These are phyloP conservation scores for Penicillium sp. DNA, from an alignment of 2,329 filamentous ascomycete species.

Conservation along the genomic window DNA sequence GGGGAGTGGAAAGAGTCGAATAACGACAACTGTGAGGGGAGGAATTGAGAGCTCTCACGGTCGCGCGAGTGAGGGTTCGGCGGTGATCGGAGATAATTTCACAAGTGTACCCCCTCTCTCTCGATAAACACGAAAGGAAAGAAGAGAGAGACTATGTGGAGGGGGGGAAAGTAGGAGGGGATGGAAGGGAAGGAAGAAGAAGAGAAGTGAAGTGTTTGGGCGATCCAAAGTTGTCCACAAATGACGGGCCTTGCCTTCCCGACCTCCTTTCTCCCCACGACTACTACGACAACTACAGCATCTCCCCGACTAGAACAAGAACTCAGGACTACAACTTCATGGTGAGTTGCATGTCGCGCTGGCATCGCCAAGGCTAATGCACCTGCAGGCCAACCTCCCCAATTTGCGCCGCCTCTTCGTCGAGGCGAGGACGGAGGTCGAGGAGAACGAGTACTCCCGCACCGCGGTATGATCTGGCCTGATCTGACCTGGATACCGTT, in stretches of 20 bases:
- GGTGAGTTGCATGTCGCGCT: slow-evolving; percentile 18
- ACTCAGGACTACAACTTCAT: slow-evolving; percentile 10
- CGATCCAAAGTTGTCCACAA: slow-evolving; percentile 40
- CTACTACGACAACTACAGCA: background rate
- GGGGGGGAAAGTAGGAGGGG: slow-evolving; percentile 6
- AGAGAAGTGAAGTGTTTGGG: slow-evolving; percentile 29
- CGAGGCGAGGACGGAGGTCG: slow-evolving; percentile 87
- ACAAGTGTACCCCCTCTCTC: slow-evolving; percentile 19
- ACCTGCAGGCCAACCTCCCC: slow-evolving; percentile 63
- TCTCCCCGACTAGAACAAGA: no score
- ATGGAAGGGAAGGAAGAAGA: slow-evolving; percentile 15
- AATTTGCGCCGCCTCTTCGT: slow-evolving; percentile 97
- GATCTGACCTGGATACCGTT: background rate
- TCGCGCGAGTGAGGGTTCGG: slow-evolving; percentile 26
- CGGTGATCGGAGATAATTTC: slow-evolving; percentile 12
- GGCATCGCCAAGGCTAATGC: slow-evolving; percentile 14
- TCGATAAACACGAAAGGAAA: slow-evolving; percentile 7
- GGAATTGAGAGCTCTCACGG: slow-evolving; percentile 37
- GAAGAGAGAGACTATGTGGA: slow-evolving; percentile 12
- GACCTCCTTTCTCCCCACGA: slow-evolving; percentile 1
- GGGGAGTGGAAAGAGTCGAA: slow-evolving; percentile 19
- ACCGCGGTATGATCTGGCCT: slow-evolving; percentile 70
- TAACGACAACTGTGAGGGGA: slow-evolving; percentile 36
- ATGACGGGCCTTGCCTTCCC: slow-evolving; percentile 26
- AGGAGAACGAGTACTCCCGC: slow-evolving; percentile 92